Base-by-base conservation (phyloP, 2,329 filamentous ascomycete species). In the Fusarium setosum region DNA sequence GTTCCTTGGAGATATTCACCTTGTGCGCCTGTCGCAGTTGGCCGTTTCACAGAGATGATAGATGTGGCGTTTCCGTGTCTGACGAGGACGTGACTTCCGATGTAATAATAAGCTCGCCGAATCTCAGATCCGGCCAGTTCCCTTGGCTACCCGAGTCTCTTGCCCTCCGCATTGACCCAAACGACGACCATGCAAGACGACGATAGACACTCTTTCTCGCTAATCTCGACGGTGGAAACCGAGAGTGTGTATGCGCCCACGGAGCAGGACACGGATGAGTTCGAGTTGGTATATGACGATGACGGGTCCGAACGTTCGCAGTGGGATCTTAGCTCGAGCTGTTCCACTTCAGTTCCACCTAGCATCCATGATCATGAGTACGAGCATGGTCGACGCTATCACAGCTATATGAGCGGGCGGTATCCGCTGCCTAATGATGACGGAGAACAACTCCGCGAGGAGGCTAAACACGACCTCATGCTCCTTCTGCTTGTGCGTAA, bases 401-500 rank as follows among this genome's bases (percentile, higher is more conserved):
- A 84, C 67, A 74, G 76, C 29, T 84, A 79, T 64, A 75, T 77
- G 44, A 72, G 78, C 34, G 79, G 79, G 32, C 73, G 77, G n/a
- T 84, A 83, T 56, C 81, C 81, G 3, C 71, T 84, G 17, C 81
- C 82, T 4, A 84, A 84, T 55, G 81, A 84, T 61, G 75, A 79
- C 29, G 65, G 69, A 9, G 83, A 85, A 69, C 81, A 83, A 63
- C 74, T 77, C 20, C 76, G 82, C 10, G 80, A 84, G 58, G 79
- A 84, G 37, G 74, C 80, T 55, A 80, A 80, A 58, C 83, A 85
- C 60, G 72, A 73, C 11, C 71, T 82, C 61, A 81, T 85, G 70
- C 75, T 81, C 5, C 76, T 86, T 57, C 59, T 83, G 26, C 77
- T 75, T 24, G 77, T 80, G 59, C 11, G 68, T 68, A 23, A 17